Percentiles rank a stretch among this genome's conserved stretches.
Evolutionary conservation across 345 rosid genomes (phyloP).

Genomic region (Syzygium jambos): DNA sequence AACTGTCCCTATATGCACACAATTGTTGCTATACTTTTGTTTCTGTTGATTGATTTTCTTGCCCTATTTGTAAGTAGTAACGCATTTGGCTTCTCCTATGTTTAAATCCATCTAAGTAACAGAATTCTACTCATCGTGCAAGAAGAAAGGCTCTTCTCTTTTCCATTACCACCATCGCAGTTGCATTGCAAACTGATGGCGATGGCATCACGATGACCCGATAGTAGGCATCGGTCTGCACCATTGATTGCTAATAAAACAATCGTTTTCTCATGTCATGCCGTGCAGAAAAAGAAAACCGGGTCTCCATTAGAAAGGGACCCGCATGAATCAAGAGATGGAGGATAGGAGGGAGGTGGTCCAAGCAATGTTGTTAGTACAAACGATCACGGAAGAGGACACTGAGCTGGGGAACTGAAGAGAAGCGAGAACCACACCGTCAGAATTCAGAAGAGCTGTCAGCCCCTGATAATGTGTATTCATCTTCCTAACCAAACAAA

Average conservation of each 20-base stretch:
- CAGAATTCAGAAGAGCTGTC: background rate
- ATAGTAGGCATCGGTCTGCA: background rate
- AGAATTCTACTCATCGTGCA: background rate
- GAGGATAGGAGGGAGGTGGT: background rate
- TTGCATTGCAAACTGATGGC: background rate
- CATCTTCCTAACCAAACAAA: background rate
- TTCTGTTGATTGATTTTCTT: background rate
- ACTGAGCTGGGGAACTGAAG: background rate
- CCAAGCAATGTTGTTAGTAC: background rate
- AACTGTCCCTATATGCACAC: background rate
- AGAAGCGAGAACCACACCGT: background rate
- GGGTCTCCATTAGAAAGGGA: background rate
- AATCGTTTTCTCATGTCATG: background rate
- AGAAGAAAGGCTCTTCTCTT: background rate
- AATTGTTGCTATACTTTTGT: background rate
- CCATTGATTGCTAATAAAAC: background rate
- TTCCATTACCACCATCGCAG: background rate
- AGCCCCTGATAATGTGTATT: background rate
- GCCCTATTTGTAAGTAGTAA: background rate
- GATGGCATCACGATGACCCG: background rate
- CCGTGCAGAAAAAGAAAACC: background rate
- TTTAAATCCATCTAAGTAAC: background rate
- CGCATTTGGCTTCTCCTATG: background rate
- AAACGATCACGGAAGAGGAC: background rate
- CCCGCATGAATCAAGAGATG: background rate